Conservation (phyloP, 192 early-diverging fungal genomes). For the Backusella macrospora region DNA sequence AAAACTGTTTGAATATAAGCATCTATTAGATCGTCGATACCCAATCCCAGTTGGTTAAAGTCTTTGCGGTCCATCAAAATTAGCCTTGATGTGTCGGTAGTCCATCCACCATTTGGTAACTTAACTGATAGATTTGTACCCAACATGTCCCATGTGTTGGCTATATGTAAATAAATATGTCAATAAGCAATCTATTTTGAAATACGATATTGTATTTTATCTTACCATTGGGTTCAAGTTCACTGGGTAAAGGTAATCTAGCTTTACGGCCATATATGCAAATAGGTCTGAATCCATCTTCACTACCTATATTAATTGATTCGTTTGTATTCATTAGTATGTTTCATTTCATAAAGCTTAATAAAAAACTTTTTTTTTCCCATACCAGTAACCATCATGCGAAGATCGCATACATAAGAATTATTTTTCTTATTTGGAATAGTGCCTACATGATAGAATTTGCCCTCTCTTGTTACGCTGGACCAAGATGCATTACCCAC, state of each 20-base stretch:
- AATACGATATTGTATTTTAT: not conserved
- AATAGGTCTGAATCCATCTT: conserved; percentile 77
- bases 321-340: not conserved
- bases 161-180: conserved; percentile 33
- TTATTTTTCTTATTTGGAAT: conserved; percentile 91
- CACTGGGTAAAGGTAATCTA: conserved; percentile 65
- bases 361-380: conserved; percentile 15
- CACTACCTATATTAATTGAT: conserved; percentile 32
- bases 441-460: conserved; percentile 89
- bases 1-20: conserved; percentile 88
- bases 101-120: conserved; percentile 73
- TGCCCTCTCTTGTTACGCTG: conserved; percentile 69
- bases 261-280: conserved; percentile 82
- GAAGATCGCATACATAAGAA: conserved; percentile 80
- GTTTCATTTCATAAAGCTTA: not conserved
- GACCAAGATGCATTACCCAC: conserved; percentile 89
- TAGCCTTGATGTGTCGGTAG: conserved; percentile 79
- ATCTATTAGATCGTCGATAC: conserved; percentile 86
- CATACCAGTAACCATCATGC: conserved; percentile 85
- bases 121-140: conserved; percentile 88
- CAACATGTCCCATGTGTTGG: conserved; percentile 88
- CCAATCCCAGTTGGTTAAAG: conserved; percentile 84
- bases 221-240: conserved; percentile 54
- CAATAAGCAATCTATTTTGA: not conserved
- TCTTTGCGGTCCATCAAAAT: conserved; percentile 92